A percentile compares a stretch with the other conserved stretches of the same genome.
phyloP scores from a whole-genome alignment of 305 asterid species.

The Rubia tinctorum region DNA sequence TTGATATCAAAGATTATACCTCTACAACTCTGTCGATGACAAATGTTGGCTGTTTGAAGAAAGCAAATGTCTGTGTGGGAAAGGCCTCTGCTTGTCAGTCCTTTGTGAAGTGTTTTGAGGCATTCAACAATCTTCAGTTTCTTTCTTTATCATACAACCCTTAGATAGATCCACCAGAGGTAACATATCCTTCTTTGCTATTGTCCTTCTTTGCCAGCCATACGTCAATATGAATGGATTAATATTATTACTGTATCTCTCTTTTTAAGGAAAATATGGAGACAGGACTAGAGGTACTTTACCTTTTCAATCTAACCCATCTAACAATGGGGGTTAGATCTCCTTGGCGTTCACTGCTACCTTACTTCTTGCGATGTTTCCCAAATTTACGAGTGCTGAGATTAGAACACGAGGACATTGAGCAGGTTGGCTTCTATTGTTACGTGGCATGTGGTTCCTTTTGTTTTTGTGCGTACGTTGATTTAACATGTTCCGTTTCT shows the following conservation, averaged over 20 bases:
- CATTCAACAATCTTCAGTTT: neutral
- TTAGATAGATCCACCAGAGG: neutral
- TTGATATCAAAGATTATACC: neutral
- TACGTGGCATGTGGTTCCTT: no score
- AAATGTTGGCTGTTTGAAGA: neutral
- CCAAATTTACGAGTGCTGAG: neutral
- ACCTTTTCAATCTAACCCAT: neutral
- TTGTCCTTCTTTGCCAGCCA: no score
- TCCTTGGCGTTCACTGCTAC: neutral
- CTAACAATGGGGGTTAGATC: neutral
- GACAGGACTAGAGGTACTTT: neutral
- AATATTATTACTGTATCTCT: no score
- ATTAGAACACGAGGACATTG: neutral
- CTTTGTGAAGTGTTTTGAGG: neutral
- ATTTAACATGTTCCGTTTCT: no score
- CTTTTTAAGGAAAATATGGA: neutral
- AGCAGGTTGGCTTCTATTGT: no score
- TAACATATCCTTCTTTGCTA: no score
- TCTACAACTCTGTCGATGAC: neutral
- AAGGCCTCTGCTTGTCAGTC: no score
- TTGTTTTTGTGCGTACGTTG: no score
- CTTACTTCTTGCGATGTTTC: neutral
- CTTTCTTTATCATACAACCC: neutral
- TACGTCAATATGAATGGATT: no score
- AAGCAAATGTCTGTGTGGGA: neutral